These are phyloP conservation scores for Gilbertella persicaria DNA, from an alignment of 371 early-diverging fungal genomes.

Conservation along the genomic window DNA sequence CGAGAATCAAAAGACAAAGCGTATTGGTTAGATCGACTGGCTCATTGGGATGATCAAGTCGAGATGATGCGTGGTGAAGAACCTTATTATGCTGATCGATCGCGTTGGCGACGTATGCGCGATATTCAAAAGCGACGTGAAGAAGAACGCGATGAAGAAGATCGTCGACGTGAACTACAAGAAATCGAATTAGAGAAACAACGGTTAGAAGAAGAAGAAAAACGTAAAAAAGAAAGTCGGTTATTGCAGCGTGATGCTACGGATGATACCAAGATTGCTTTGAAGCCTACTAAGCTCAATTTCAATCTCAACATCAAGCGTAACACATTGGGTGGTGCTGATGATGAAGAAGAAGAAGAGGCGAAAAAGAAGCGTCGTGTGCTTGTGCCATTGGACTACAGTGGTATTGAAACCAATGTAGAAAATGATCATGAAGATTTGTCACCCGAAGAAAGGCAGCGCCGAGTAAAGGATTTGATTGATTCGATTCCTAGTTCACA, in stretches of 20 bases:
- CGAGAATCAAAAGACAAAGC: slow-evolving; percentile 51
- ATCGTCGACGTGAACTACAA: slow-evolving; percentile 60
- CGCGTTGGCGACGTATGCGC: slow-evolving; percentile 72
- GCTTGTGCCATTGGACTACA: slow-evolving; percentile 62
- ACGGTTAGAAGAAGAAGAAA: slow-evolving; percentile 37
- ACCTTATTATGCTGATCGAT: slow-evolving; percentile 73
- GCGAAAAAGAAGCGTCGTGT: slow-evolving; percentile 58
- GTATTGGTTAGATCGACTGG: slow-evolving; percentile 52
- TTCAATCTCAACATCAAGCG: slow-evolving; percentile 49
- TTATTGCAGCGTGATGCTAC: slow-evolving; percentile 35
- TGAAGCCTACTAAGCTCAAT: slow-evolving; percentile 52
- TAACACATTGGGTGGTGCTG: slow-evolving; percentile 49
- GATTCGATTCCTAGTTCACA: slow-evolving; percentile 79
- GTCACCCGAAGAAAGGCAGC: slow-evolving; percentile 57
- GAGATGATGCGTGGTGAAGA: slow-evolving; percentile 66
- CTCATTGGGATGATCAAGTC: slow-evolving; percentile 77
- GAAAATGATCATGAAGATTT: slow-evolving; percentile 30
- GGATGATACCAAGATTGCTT: slow-evolving; percentile 37
- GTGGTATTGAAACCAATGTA: slow-evolving; percentile 32
- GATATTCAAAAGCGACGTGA: slow-evolving; percentile 65
- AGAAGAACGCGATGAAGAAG: slow-evolving; percentile 69
- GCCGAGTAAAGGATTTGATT: slow-evolving; percentile 66
- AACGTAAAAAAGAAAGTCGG: slow-evolving; percentile 26
- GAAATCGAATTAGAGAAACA: slow-evolving; percentile 51
- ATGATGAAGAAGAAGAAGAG: slow-evolving; percentile 61